These are phyloP conservation scores for Linnemannia hyalina DNA, from an alignment of 192 early-diverging fungal species.

Conservation along the genomic window DNA sequence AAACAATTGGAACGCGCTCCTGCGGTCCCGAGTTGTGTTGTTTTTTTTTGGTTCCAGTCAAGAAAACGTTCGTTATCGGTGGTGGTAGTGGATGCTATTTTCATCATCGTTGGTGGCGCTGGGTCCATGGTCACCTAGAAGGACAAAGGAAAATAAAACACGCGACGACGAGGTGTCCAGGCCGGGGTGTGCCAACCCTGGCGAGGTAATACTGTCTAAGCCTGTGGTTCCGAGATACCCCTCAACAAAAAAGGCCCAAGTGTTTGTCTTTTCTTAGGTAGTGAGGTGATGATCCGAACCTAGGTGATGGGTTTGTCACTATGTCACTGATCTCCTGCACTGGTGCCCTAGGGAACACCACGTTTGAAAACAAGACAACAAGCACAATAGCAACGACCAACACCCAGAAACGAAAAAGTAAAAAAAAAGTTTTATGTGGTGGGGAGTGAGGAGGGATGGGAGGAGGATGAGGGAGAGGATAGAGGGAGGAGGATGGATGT, in stretches of 20 bases:
- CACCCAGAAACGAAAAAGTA: background rate
- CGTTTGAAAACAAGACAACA: constrained; percentile 2
- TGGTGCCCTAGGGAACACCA: background rate
- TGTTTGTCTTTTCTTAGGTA: background rate
- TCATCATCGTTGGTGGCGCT: background rate
- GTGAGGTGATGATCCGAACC: background rate
- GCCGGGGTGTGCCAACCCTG: background rate
- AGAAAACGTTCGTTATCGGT: background rate
- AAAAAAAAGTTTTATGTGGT: constrained; percentile 5
- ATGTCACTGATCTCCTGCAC: background rate
- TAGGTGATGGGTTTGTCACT: background rate
- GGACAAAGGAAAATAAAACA: background rate
- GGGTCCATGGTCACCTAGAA: background rate
- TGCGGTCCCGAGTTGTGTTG: background rate
- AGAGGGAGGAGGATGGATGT: constrained; percentile 5
- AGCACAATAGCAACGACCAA: background rate
- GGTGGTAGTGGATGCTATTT: background rate
- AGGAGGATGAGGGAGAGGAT: constrained; percentile 1
- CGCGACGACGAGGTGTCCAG: background rate
- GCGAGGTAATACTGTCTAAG: background rate
- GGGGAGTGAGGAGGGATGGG: background rate
- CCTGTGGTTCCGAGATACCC: background rate
- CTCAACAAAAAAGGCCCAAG: background rate
- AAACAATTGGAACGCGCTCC: background rate
- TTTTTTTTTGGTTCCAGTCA: background rate